Conservation (phyloP, 768 basidiomycete genomes). For the Porpolomopsis calyptriformis region DNA sequence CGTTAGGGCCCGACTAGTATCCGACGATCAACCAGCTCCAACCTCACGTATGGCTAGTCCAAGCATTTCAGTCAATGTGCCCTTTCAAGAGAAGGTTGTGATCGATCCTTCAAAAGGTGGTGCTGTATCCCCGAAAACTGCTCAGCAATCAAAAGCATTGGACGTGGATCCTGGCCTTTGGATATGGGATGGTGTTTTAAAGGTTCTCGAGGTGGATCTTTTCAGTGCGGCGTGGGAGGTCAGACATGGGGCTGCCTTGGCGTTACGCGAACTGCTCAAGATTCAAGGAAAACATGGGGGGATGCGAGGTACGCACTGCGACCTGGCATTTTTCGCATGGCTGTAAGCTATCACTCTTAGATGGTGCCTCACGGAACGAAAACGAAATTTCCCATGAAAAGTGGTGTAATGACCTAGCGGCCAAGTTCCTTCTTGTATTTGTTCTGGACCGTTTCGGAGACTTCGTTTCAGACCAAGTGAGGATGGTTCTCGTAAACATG, state of each 20-base stretch:
- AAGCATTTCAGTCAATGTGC: slow-evolving; percentile 29
- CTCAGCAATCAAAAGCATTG: slow-evolving; percentile 68
- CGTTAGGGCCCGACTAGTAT: slow-evolving; percentile 61
- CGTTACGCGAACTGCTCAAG: slow-evolving; percentile 79
- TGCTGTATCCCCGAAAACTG: slow-evolving; percentile 66
- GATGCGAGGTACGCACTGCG: slow-evolving; percentile 48
- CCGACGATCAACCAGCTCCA: slow-evolving; percentile 38
- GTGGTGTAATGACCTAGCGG: slow-evolving; percentile 85
- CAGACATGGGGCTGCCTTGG: slow-evolving; percentile 89
- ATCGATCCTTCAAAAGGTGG: slow-evolving; percentile 80
- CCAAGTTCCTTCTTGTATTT: slow-evolving; percentile 79
- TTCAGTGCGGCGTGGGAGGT: slow-evolving; percentile 87
- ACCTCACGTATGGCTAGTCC: slow-evolving; percentile 54
- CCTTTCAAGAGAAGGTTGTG: slow-evolving; percentile 51
- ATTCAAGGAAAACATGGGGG: slow-evolving; percentile 74
- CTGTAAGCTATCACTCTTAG: slow-evolving; percentile 24
- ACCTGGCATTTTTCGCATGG: background rate
- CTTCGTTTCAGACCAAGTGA: slow-evolving; percentile 83
- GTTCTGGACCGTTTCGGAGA: slow-evolving; percentile 97
- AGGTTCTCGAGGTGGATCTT: slow-evolving; percentile 71
- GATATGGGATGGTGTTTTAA: slow-evolving; percentile 80
- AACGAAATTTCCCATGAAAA: slow-evolving; percentile 64
- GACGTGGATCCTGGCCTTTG: slow-evolving; percentile 66
- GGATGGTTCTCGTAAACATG: background rate
- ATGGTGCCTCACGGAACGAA: slow-evolving; percentile 38